These are phyloP conservation scores for Chlorella sorokiniana DNA, from an alignment of 139 green algal species.

Conservation along the genomic window DNA sequence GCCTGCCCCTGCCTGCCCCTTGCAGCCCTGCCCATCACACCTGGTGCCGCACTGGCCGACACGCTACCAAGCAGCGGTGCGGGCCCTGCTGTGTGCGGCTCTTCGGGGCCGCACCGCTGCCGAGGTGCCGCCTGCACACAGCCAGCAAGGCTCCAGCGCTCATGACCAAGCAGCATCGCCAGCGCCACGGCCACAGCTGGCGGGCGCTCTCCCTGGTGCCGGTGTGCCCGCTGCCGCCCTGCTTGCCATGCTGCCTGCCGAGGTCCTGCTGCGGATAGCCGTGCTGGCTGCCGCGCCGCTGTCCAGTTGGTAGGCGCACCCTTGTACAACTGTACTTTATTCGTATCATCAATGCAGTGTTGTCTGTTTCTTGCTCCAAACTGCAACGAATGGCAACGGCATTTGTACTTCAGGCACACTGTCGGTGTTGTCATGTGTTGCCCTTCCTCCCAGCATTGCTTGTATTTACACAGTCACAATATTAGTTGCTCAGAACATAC, in stretches of 20 bases:
- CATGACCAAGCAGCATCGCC: too few relatives aligned
- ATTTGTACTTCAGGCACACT: too few relatives aligned
- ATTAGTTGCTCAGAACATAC: too few relatives aligned
- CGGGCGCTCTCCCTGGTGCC: too few relatives aligned
- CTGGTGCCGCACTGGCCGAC: neutral
- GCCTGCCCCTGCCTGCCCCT: neutral
- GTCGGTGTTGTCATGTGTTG: too few relatives aligned
- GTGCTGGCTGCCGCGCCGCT: conserved; percentile 7
- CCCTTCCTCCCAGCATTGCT: too few relatives aligned
- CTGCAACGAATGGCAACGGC: too few relatives aligned
- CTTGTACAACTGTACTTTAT: too few relatives aligned
- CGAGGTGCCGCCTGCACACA: neutral
- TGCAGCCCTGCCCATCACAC: neutral
- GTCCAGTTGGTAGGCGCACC: neutral
- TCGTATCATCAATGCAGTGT: neutral
- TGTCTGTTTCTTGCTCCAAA: too few relatives aligned
- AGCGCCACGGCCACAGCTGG: too few relatives aligned
- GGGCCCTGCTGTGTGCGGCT: neutral
- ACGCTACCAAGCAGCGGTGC: neutral
- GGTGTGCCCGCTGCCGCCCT: neutral
- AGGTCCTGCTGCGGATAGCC: conserved; percentile 15
- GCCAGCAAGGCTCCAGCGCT: too few relatives aligned
- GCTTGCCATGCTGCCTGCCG: conserved; percentile 1
- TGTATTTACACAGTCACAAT: too few relatives aligned
- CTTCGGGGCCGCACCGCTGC: neutral